A percentile compares a stretch with the other conserved stretches of the same genome.
Evolutionary conservation across 2,329 filamentous ascomycete genomes (phyloP).

Genomic region (Aspergillus sp.): DNA sequence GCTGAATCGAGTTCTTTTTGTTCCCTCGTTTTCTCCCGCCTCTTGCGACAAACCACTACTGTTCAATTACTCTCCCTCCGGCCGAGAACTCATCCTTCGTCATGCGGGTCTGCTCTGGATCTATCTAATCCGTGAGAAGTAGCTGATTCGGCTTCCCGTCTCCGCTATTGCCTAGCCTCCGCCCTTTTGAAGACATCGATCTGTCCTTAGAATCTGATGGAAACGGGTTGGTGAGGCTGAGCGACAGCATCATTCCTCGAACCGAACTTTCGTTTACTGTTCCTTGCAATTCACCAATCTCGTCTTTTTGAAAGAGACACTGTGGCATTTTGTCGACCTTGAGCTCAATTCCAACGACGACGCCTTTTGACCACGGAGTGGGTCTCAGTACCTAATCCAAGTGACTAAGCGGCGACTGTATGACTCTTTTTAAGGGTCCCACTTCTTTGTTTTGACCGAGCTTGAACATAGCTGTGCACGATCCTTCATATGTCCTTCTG

Average conservation of each 20-base stretch:
- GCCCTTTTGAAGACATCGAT: conserved; percentile 26
- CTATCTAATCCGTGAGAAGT: not conserved
- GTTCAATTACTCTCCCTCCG: not conserved
- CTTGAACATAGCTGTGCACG: not conserved
- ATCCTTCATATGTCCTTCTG: not conserved
- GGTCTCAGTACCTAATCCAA: no score
- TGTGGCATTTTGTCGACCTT: not conserved
- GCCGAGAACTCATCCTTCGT: not conserved
- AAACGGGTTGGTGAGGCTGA: conserved; percentile 14
- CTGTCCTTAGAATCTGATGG: conserved; percentile 31
- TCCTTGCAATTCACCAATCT: not conserved
- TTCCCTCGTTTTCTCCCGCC: no score
- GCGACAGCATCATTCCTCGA: conserved; percentile 4
- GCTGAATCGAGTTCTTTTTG: not conserved
- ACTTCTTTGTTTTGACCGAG: not conserved
- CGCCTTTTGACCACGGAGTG: no score
- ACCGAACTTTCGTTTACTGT: conserved; percentile 15
- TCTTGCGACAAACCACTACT: not conserved
- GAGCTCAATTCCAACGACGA: not conserved
- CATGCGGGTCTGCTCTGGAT: not conserved
- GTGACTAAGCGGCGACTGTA: no score
- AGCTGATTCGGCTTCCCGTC: not conserved
- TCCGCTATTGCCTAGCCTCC: conserved; percentile 13
- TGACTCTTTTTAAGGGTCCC: not conserved
- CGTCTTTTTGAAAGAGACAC: not conserved